These are phyloP conservation scores for Sporisorium graminicola DNA, from an alignment of 1,284 basidiomycete genomes.

Conservation along the genomic window DNA sequence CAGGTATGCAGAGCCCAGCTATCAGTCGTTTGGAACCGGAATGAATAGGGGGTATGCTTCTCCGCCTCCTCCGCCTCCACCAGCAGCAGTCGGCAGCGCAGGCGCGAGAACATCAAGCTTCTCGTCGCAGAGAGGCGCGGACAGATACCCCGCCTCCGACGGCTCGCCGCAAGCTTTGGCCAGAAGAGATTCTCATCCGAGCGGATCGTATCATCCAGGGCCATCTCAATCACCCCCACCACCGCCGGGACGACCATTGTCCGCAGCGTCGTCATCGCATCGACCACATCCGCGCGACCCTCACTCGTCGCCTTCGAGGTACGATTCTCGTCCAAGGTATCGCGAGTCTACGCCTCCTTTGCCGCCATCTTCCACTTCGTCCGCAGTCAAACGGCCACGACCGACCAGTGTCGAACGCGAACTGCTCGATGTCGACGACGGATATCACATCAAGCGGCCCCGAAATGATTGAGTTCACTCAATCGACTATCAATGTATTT, in stretches of 20 bases:
- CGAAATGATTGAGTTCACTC: conserved; percentile 31
- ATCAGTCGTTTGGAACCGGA: conserved; percentile 21
- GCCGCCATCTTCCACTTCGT: conserved; percentile 3
- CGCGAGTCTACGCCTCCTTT: conserved; percentile 28
- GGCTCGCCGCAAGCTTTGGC: conserved; percentile 11
- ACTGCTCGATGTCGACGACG: conserved; percentile 24
- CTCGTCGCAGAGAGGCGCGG: conserved; percentile 13
- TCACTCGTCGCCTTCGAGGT: conserved; percentile 15
- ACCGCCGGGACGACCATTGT: not conserved
- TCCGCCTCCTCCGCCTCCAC: conserved; percentile 17
- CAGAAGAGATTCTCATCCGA: conserved; percentile 8
- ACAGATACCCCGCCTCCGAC: conserved; percentile 21
- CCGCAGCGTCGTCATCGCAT: conserved; percentile 4
- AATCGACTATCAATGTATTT: conserved; percentile 13
- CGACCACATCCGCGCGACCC: conserved; percentile 16
- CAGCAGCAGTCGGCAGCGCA: not conserved
- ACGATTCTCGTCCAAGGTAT: conserved; percentile 18
- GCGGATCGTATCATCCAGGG: conserved; percentile 9
- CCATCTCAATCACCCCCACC: conserved; percentile 24
- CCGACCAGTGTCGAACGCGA: conserved; percentile 28
- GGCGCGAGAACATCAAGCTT: conserved; percentile 1
- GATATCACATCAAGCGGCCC: conserved; percentile 30
- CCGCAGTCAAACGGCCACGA: conserved; percentile 33
- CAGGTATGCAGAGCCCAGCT: conserved; percentile 29
- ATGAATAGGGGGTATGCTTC: conserved; percentile 22